Percentiles rank a stretch among this genome's conserved stretches.
Conservation (phyloP, 495 filamentous ascomycete species). For the Aspergillus haitiensis region DNA sequence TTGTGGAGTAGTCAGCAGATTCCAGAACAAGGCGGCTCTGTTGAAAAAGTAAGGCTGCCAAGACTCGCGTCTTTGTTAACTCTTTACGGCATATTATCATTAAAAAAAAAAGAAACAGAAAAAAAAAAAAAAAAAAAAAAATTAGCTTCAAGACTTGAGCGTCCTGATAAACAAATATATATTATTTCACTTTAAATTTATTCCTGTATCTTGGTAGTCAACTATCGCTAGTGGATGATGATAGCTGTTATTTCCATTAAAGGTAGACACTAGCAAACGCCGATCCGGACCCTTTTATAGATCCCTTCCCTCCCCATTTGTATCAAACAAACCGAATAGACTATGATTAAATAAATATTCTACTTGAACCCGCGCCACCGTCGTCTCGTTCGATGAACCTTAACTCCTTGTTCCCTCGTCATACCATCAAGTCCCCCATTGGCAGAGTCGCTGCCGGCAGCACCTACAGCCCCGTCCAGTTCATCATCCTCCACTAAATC, state of each 20-base stretch:
- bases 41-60: conserved; percentile 17
- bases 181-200: too few species aligned
- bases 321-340: conserved; percentile 21
- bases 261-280: too few species aligned
- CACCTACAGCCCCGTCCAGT: conserved; percentile 23
- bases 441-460: conserved; percentile 12
- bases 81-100: too few species aligned
- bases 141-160: background rate
- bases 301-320: background rate
- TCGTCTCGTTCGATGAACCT: conserved; percentile 41
- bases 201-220: too few species aligned
- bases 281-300: too few species aligned
- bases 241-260: too few species aligned
- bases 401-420: conserved; percentile 23
- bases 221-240: too few species aligned
- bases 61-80: background rate
- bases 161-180: conserved; percentile 2
- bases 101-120: conserved; percentile 12
- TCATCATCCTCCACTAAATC: conserved; percentile 56
- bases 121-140: conserved; percentile 12
- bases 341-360: conserved; percentile 10
- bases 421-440: conserved; percentile 13
- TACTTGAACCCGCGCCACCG: conserved; percentile 41
- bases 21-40: conserved; percentile 28
- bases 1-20: conserved; percentile 16